Base-by-base conservation (phyloP, 169 alveolate species). In the Plasmodium sp. region DNA sequence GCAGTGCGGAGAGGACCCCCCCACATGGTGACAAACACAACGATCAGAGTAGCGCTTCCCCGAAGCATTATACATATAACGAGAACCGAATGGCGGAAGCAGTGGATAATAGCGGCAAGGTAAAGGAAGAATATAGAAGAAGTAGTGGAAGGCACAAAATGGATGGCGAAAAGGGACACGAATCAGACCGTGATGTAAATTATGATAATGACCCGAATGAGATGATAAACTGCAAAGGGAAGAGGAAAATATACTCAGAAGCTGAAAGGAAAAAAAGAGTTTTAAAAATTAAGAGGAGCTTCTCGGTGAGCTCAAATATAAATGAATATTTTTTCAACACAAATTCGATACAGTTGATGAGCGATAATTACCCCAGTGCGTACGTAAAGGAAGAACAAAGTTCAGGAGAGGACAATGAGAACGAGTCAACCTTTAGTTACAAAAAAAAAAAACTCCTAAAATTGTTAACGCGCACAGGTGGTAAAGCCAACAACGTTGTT, bases 261-360 rank as follows among this genome's bases (percentile, higher is more conserved):
- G 22, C 9, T 2, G 56, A 75, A 45, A 41, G 18, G 56, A 34
- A 27, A 39, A 62, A 58, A 41, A 54, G 51, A 5, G 33, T 80
- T 9, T 16, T 90, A 45, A 79, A 90, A 22, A 39, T 56, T 14
- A 80, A 79, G 51, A 79, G 94, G 73, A 80, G 72, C 31, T 79
- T 90, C 72, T 90, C 94, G 10, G 83, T 67, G 5, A 80, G 75
- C 51, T 90, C 94, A 18, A 80, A 62, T 79, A 62, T 79, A 58
- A 81, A 27, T 80, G 94, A 90, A 22, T 90, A 90, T 41, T 90
- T 80, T 90, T 43, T 56, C 3, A 79, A 90, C 73, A 33, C 54
- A 27, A 73, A 31, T 62, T 12, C 34, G 1, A 27, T 58, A 22
- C 27, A 80, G n/a, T 12, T 90, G 34, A 51, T 79, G 73, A 62